phyloP scores from a whole-genome alignment of 306 rosid genomes.

The Trifolium repens region DNA sequence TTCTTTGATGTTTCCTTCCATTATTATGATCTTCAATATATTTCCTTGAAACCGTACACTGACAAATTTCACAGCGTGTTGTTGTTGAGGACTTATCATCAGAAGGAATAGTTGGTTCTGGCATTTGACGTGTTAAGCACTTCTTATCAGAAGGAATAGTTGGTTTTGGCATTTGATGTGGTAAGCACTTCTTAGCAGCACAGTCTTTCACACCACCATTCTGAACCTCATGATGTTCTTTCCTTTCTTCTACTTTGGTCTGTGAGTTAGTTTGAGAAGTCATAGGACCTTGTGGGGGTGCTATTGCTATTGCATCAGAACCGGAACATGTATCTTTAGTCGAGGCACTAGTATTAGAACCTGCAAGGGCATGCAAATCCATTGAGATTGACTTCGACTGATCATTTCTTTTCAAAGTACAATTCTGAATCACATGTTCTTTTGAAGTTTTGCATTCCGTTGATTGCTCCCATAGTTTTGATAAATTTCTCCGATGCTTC shows the following conservation, averaged over 20 bases:
- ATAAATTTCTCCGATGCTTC: conserved; percentile 17
- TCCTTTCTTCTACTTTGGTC: no score
- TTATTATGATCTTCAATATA: neutral
- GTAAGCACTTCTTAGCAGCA: no score
- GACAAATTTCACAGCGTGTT: conserved; percentile 13
- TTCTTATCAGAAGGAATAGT: neutral
- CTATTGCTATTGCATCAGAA: neutral
- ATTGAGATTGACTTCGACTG: neutral
- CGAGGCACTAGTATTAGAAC: neutral
- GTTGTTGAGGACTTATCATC: no score
- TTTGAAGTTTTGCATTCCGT: neutral
- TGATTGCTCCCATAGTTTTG: neutral
- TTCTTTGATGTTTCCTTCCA: conserved; percentile 27
- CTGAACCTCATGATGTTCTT: no score
- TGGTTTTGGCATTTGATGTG: neutral
- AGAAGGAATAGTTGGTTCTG: neutral
- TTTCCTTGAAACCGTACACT: neutral
- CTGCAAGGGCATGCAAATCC: neutral
- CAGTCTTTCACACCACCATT: no score
- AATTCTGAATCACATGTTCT: no score
- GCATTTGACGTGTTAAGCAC: neutral
- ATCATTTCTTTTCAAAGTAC: neutral
- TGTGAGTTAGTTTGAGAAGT: no score
- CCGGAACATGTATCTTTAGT: no score
- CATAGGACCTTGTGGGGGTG: neutral